A percentile compares a stretch with the other conserved stretches of the same genome.
phyloP scores from a whole-genome alignment of 257 asterid species.

The Solanum medicagineum region DNA sequence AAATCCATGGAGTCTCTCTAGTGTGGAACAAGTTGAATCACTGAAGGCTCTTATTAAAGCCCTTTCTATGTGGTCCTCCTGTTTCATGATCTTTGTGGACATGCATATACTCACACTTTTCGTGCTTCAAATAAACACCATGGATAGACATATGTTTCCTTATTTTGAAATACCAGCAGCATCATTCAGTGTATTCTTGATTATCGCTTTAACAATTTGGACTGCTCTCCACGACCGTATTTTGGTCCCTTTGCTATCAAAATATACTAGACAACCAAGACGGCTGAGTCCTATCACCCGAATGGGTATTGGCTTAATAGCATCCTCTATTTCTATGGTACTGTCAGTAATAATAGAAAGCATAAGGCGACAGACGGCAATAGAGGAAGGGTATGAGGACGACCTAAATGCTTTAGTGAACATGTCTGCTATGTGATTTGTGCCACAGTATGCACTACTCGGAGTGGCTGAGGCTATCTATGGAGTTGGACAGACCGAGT shows the following conservation, averaged over 20 bases:
- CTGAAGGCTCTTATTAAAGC: background rate
- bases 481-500: too few relatives aligned
- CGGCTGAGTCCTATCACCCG: too few relatives aligned
- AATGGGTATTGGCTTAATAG: too few relatives aligned
- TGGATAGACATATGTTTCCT: slow-evolving; percentile 5
- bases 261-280: background rate
- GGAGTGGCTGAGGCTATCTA: too few relatives aligned
- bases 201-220: background rate
- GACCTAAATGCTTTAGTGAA: too few relatives aligned
- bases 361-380: too few relatives aligned
- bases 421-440: too few relatives aligned
- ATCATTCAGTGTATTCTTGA: background rate
- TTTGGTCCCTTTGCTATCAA: background rate
- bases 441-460: too few relatives aligned
- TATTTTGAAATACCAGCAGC: slow-evolving; percentile 12
- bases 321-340: too few relatives aligned
- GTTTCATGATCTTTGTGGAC: background rate
- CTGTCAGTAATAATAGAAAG: too few relatives aligned
- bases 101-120: background rate
- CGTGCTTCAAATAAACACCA: background rate
- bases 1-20: background rate
- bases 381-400: too few relatives aligned
- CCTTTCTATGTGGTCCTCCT: slow-evolving; percentile 7
- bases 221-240: background rate
- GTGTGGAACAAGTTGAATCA: slow-evolving; percentile 6